Evolutionary conservation across 345 rosid genomes (phyloP), one percentile per base, ranked within the genome.

Genomic region (Raphanus raphanistrum): DNA sequence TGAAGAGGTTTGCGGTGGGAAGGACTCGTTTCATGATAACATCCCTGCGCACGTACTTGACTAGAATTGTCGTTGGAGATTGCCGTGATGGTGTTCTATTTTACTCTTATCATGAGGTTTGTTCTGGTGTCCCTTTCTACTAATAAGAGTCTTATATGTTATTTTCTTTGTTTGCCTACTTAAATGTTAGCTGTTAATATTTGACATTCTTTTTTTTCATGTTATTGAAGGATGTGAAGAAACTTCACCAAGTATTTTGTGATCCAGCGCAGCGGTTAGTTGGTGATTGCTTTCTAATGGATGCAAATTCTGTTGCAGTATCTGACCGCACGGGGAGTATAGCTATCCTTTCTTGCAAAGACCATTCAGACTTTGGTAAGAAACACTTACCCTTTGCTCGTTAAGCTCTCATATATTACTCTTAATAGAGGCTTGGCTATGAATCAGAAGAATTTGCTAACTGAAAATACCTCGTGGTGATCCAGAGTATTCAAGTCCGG

Each of bases 31-130:
- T 91, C 78, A 89, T 89, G 91, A 91, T 95, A 81, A 87, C 81
- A 38, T 88, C 90, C 38, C 85, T 95, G 86, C 88, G 94, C 9
- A 84, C 97, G 54, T 81, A 89, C 84, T 84, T 77, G 74, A 88
- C 91, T 72, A 89, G 99, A 84, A 95, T 95, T 78, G 98, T 87
- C 8, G 98, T 95, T 76, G 98, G 99, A 62, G 96, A 95, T 82
- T 95, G 99, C 83, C 98, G 99, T 63, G 99, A 95, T 78, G 99
- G 99, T 79, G 86, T 95, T 80, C 91, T 92, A 73, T 95, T 95
- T 70, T 95, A 88, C 79, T 83, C 94, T 32, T 95, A 87, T 84
- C 86, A 89, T 3, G 99, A 90, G 99, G 99, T 95, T 73, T 66
- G 86, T 57, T 60, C 72, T 71, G 21, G 75, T 45, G 67, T 70